Base-by-base conservation (phyloP, 768 basidiomycete species). In the Suillus bovinus region DNA sequence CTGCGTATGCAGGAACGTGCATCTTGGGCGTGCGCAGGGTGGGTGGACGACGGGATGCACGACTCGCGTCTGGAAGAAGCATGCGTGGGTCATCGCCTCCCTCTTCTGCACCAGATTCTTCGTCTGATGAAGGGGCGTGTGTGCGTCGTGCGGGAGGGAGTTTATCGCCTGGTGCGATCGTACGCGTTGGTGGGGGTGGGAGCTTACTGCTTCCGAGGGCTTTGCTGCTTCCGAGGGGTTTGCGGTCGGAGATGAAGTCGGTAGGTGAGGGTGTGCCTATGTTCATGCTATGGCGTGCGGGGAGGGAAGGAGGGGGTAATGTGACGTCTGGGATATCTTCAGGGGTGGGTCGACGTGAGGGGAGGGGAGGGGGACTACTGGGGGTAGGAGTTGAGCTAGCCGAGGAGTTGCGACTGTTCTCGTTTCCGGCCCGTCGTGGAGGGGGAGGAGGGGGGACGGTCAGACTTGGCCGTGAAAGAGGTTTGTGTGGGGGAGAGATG, bases 181-280 rank as follows among this genome's bases (percentile, higher is more conserved):
- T 87, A 6, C 91, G 88, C 0, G 86, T 89, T 0, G 91, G 91
- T 0, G 91, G 91, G 0, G 91, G 91, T 0, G 84, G 89, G 27
- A 87, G 81, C 62, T 74, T 81, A 34, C 72, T 47, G 72, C 67
- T 29, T n/a, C 69, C 69, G 10, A 68, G 34, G 31, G 62, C 41
- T 66, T 71, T 81, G 39, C 72, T 47, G 72, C 67, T 29, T n/a
- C 69, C 69, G 10, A 68, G 34, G 31, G 62, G 42, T 66, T 70
- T 74, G 24, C 76, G 76, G 59, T 72, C 74, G 4, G 27, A 54
- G 11, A 39, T 29, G 10, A 20, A 29, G 14, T 44, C 38, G 4
- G 38, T 29, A n/a, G 38, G 46, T 41, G 62, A 11, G 60, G 50
- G 42, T 58, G 33, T 1, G 31, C 47, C 14, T 59, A 50, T 36